Evolutionary conservation across 257 asterid genomes (phyloP), one percentile per base, ranked within the genome.

Genomic region (Solanum pimpinellifolium): DNA sequence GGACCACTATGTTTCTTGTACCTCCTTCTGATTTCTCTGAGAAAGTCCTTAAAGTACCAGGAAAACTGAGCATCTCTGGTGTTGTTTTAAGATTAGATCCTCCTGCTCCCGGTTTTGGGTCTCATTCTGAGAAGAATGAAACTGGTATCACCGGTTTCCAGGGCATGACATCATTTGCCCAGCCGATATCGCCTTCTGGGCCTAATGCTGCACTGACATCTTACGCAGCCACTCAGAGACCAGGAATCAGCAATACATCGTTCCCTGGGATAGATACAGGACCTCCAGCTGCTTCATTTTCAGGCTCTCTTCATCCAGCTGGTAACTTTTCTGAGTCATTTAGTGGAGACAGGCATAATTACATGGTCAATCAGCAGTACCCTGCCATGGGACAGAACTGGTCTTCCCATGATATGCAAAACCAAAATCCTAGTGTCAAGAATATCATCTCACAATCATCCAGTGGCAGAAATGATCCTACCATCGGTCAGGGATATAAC

Each of bases 1-100:
- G 87, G 86, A 94, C 89, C 84, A 94, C 99, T 81, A 91, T 96
- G 89, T 96, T 96, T 90, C 99, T 96, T 16, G 98, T 96, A 21
- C 98, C 99, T 87, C 99, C 99, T 84, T 96, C 99, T 31, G 98
- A 96, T 31, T 95, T 96, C 92, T 95, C 98, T 7, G 98, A 96
- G 62, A 93, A 94, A 89, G 95, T 96, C 33, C 93, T 96, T 8
- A 96, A 96, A 92, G 99, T 96, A 47, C 98, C 98, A 2, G 98
- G 98, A 42, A 90, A 93, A 86, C 89, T 94, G 72, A 95, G 99
- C 95, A 94, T 96, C 81, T 94, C 98, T 16, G 99, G 99, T 83
- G 98, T 96, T 86, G 90, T 95, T 78, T 84, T 94, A 73, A 94
- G 95, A 88, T 86, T 93, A 78, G 99, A 96, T 37, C 92, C 93